Evolutionary conservation across 139 green algal genomes (phyloP), one percentile per base, ranked within the genome.

Genomic region (Desmodesmus armatus): DNA sequence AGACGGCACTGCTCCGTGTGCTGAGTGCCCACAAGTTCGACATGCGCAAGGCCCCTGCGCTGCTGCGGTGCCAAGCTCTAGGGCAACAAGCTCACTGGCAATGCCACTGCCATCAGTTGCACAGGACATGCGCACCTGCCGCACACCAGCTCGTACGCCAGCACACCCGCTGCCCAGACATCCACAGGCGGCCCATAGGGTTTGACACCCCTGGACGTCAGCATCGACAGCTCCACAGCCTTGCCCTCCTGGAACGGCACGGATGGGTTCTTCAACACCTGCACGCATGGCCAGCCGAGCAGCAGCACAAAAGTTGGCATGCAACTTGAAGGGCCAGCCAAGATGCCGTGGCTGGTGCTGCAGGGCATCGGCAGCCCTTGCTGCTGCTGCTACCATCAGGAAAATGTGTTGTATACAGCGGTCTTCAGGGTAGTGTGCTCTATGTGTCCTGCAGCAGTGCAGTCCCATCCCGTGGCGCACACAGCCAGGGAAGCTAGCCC

Each of bases 131-230:
- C 76, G 39, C 55, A 82, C 76, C 76, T 82, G 23, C 94, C 93
- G 47, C 91, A 88, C 53, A 98, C 86, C 49, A 97, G 90, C 92
- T 97, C 94, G 63, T 97, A 98, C 0, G 93, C 93, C 80, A 98
- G 88, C 51, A 96, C 92, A 11, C 95, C 95, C 40, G 94, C 89
- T 17, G 94, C 94, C 95, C 95, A 98, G 9, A 97, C 90, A 70
- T 92, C 89, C 51, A 96, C 94, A 43, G 91, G 89, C 17, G 76
- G 65, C 6, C 74, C 83, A 87, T 96, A 97, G 2, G 93, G 91
- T n/a, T 80, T 82, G 53, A 97, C 90, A 65, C 85, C 86, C 43
- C 90, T 86, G 35, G 51, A 75, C 17, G 83, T 37, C 33, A 97
- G 84, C 7, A 81, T 60, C 0, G 70, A 60, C 21, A 66, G 29